Evolutionary conservation across 2,329 filamentous ascomycete species (phyloP).

Genomic region (Xylaria sp.): DNA sequence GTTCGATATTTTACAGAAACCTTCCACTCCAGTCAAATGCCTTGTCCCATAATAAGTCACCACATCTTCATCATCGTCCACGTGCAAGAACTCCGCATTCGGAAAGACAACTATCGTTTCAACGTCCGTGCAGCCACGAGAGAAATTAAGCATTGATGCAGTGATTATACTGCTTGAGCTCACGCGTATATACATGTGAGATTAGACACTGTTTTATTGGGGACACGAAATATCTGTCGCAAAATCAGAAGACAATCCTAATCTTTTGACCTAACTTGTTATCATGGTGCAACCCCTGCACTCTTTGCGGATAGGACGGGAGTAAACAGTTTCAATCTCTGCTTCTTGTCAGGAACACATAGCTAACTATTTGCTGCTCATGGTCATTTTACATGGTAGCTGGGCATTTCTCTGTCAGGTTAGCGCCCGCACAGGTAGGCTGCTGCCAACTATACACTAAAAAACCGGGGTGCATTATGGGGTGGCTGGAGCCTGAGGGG

Average conservation of each 20-base stretch:
- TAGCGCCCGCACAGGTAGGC: conserved; percentile 1
- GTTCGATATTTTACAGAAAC: neutral
- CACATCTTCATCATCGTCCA: neutral
- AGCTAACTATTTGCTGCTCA: neutral
- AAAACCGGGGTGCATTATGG: neutral
- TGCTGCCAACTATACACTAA: neutral
- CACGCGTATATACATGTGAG: too few relatives aligned
- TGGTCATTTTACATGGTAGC: too few relatives aligned
- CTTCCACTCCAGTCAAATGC: neutral
- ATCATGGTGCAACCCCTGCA: too few relatives aligned
- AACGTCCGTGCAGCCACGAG: neutral
- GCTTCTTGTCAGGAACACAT: neutral
- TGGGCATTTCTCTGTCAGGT: neutral
- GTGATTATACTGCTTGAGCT: too few relatives aligned
- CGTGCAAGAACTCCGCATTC: too few relatives aligned
- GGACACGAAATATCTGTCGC: neutral
- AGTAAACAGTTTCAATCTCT: neutral
- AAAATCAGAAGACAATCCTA: neutral
- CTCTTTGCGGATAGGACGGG: neutral
- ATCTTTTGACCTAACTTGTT: too few relatives aligned
- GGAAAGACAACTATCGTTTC: neutral
- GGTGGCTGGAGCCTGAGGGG: neutral
- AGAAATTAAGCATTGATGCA: neutral
- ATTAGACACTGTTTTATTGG: too few relatives aligned
- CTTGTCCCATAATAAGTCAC: neutral